A percentile compares a stretch with the other conserved stretches of the same genome.
phyloP scores from a whole-genome alignment of 2,329 filamentous ascomycete species.

The Ophiocordyceps camponoti-leonardi region DNA sequence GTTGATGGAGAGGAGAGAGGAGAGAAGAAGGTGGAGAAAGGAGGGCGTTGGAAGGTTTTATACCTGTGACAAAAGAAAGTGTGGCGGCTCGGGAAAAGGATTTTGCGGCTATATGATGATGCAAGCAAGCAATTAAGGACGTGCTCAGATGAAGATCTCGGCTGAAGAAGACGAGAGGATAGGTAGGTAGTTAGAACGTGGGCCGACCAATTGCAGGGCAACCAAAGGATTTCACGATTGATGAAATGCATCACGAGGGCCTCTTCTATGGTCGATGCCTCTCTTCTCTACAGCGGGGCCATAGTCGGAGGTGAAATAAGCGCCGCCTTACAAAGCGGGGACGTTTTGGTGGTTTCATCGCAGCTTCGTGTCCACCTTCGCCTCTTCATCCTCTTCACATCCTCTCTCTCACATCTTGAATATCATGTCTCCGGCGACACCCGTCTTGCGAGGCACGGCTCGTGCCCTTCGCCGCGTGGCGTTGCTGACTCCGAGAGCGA shows the following conservation, averaged over 20 bases:
- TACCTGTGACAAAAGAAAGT: background rate
- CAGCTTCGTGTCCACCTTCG: background rate
- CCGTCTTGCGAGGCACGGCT: conserved; percentile 29
- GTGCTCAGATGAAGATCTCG: no score
- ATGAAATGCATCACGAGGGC: no score
- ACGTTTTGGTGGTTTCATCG: background rate
- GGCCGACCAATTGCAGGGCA: no score
- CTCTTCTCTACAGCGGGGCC: background rate
- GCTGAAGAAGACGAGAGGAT: no score
- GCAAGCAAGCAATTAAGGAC: background rate
- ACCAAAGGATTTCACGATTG: no score
- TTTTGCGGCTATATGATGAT: background rate
- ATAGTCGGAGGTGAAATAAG: background rate
- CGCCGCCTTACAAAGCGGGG: background rate
- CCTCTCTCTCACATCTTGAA: background rate
- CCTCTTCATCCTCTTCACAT: background rate
- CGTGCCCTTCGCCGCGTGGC: conserved; percentile 25
- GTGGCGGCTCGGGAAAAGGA: background rate
- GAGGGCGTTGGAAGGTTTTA: conserved; percentile 1
- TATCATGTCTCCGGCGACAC: conserved; percentile 24
- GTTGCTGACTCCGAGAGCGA: conserved; percentile 9
- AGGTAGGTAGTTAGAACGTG: no score
- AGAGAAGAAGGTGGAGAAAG: conserved; percentile 5
- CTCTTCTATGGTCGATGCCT: background rate
- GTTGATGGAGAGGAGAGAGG: conserved; percentile 38